Base-by-base conservation (phyloP, 768 basidiomycete genomes). In the Rhodocollybia butyracea region DNA sequence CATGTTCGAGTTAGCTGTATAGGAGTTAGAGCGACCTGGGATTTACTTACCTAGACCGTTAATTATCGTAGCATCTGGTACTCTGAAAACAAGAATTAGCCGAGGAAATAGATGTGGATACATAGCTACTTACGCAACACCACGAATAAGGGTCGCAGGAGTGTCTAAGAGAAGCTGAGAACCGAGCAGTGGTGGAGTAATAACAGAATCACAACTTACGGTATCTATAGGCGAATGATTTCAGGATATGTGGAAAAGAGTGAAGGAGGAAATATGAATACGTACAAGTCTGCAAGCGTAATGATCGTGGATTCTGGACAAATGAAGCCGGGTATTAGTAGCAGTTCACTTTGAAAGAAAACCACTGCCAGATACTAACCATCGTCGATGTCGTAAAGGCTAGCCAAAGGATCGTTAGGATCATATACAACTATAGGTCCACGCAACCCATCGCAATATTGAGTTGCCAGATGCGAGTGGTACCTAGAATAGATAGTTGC, bases 361-460 rank as follows among this genome's bases (percentile, higher is more conserved):
- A 19, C n/a, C n/a, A n/a, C n/a, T n/a, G n/a, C n/a, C n/a, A n/a
- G n/a, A n/a, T n/a, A 29, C 51, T 15, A 40, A 74, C 77, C 76
- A 57, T 66, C 62, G 40, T 66, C 65, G 36, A 65, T 56, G 43
- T 66, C 65, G 52, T 64, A 61, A 12, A 60, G 54, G 41, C 40
- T 46, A 38, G 40, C 55, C 45, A 65, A 67, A 15, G 75, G 76
- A 54, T 78, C 77, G 12, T 72, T 22, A 15, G 63, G 64, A 17
- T 72, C 70, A 32, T 72, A 69, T 13, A 74, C 61, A 17, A 74
- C 60, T 21, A 73, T 27, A 7, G 68, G 65, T 5, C 72, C 75
- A 29, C 74, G 64, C 48, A 76, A 63, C 0, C 74, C 75, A 22
- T 76, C 73, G 31, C 75, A 75, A 50, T 73, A 74, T 57, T 73